These are phyloP conservation scores for Fraxinus velutina DNA, from an alignment of 305 asterid genomes.

Conservation along the genomic window DNA sequence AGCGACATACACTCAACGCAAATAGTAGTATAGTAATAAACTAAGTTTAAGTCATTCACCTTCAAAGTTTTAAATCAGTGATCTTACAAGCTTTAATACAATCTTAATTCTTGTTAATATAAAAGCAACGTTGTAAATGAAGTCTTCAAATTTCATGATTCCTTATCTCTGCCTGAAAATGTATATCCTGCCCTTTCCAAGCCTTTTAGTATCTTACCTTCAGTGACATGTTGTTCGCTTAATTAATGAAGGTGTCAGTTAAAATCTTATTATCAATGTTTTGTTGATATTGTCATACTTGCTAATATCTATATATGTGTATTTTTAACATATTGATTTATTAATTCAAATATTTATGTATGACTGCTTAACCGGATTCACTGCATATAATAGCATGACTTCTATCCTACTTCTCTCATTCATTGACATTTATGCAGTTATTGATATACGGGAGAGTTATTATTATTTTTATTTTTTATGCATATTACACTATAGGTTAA, in stretches of 20 bases:
- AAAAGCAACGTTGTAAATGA: neutral
- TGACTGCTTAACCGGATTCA: neutral
- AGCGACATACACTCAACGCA: neutral
- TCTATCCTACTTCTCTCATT: neutral
- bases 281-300: neutral
- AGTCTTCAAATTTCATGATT: neutral
- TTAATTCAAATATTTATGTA: neutral
- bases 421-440: neutral
- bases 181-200: neutral
- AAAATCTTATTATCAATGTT: neutral
- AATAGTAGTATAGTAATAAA: neutral
- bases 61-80: neutral
- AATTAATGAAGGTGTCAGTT: neutral
- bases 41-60: neutral
- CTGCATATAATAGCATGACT: neutral
- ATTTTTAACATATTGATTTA: neutral
- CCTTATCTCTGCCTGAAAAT: neutral
- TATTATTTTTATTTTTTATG: neutral
- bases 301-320: neutral
- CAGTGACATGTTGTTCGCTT: neutral
- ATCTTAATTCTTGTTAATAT: neutral
- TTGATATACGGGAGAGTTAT: neutral
- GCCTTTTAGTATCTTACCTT: neutral
- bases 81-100: neutral
- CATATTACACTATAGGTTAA: neutral